These are phyloP conservation scores for Bryum argenteum DNA, from an alignment of 225 moss, liverwort and hornwort genomes.

Conservation along the genomic window DNA sequence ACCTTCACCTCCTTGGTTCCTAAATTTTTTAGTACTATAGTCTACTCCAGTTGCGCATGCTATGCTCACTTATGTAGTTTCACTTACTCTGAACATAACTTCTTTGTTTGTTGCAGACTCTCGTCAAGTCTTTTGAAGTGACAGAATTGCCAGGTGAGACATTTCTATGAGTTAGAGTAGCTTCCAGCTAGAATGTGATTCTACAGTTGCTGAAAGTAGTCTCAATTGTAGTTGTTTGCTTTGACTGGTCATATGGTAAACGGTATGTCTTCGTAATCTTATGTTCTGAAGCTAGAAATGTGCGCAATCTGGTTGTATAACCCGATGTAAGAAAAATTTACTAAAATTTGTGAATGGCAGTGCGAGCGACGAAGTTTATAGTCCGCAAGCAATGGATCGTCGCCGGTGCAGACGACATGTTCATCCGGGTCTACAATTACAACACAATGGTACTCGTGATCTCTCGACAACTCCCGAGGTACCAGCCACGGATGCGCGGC, in stretches of 20 bases:
- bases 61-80: conserved; percentile 8
- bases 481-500: no score
- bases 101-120: conserved; percentile 54
- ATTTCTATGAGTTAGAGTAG: no score
- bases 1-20: no score
- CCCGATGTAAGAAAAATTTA: not conserved
- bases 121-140: conserved; percentile 91
- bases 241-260: not conserved
- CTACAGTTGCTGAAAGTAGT: no score
- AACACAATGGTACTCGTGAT: conserved; percentile 96
- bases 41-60: not conserved
- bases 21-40: conserved; percentile 5
- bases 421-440: conserved; percentile 78
- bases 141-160: conserved; percentile 77
- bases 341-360: conserved; percentile 42
- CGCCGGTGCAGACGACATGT: conserved; percentile 86
- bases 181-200: no score
- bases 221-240: not conserved
- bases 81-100: not conserved
- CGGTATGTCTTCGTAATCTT: not conserved
- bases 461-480: no score
- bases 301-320: not conserved
- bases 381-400: conserved; percentile 91
- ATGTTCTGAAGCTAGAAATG: not conserved
- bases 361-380: conserved; percentile 85